Conservation (phyloP, 306 rosid species). For the Medicago ruthenica region DNA sequence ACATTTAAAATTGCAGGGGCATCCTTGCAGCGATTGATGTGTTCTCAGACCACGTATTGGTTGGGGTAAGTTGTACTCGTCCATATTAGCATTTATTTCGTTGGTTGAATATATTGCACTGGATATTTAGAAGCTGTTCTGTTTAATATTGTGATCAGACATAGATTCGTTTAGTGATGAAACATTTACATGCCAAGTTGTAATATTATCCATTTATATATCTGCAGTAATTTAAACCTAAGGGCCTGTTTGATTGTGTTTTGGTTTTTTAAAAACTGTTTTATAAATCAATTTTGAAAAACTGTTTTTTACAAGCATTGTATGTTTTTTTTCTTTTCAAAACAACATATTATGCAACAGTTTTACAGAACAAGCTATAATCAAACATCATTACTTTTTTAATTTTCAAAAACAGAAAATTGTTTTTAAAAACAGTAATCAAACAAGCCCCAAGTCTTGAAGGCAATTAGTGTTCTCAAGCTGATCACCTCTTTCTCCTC, state of each 20-base stretch:
- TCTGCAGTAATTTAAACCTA: conserved; percentile 7
- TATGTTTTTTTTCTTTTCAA: not conserved
- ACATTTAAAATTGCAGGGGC: conserved; percentile 68
- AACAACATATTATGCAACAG: not conserved
- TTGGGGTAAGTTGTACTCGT: conserved; percentile 79
- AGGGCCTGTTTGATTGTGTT: not conserved
- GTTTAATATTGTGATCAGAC: conserved; percentile 32
- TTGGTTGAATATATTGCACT: conserved; percentile 16
- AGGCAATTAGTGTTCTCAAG: conserved; percentile 20
- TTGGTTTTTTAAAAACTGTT: not conserved
- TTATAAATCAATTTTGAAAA: not conserved
- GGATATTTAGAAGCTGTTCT: conserved; percentile 25
- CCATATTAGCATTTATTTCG: conserved; percentile 20
- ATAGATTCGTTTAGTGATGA: conserved; percentile 28
- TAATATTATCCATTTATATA: conserved; percentile 10
- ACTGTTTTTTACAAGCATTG: not conserved
- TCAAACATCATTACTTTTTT: no score
- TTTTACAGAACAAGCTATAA: not conserved
- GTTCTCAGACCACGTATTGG: conserved; percentile 76
- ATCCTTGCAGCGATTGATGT: conserved; percentile 93
- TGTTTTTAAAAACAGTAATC: not conserved
- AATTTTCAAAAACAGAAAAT: no score
- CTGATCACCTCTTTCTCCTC: not conserved
- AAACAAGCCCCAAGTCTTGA: not conserved
- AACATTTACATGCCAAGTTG: conserved; percentile 17